phyloP scores from a whole-genome alignment of 1,139 yeast species.

The Yarrowia galli region DNA sequence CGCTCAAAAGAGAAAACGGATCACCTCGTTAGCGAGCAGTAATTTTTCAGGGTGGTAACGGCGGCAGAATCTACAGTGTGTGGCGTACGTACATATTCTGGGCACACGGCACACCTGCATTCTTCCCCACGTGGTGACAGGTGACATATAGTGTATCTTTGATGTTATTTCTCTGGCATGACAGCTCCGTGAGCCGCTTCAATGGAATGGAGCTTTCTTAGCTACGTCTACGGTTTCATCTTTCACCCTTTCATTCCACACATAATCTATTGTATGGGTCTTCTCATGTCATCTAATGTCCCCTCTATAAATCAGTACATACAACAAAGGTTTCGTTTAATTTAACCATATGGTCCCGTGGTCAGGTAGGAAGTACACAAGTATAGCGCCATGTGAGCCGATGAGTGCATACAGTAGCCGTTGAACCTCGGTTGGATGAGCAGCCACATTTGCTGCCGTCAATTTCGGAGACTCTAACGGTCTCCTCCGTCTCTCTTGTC shows the following conservation, averaged over 20 bases:
- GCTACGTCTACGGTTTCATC: background rate
- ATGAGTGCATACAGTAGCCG: background rate
- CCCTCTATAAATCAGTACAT: background rate
- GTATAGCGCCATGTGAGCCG: background rate
- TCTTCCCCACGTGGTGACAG: constrained; percentile 12
- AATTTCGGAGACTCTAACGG: constrained; percentile 1
- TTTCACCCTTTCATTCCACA: background rate
- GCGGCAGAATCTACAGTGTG: too few species aligned
- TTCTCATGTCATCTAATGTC: background rate
- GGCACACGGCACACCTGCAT: background rate
- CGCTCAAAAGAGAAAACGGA: constrained; percentile 18
- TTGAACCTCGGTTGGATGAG: too few species aligned
- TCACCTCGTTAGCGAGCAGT: constrained; percentile 26
- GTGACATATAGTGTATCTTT: background rate
- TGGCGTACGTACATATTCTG: background rate
- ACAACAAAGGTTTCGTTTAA: constrained; percentile 9
- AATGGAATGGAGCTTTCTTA: background rate
- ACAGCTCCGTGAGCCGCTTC: background rate
- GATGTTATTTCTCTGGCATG: background rate
- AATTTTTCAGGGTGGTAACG: constrained; percentile 27
- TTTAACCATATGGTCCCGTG: constrained; percentile 19
- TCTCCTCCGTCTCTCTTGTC: background rate
- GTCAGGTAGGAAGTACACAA: background rate
- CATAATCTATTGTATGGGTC: constrained; percentile 18
- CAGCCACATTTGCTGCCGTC: background rate